Base-by-base conservation (phyloP, 2,329 filamentous ascomycete species). In the Exophiala sp. region DNA sequence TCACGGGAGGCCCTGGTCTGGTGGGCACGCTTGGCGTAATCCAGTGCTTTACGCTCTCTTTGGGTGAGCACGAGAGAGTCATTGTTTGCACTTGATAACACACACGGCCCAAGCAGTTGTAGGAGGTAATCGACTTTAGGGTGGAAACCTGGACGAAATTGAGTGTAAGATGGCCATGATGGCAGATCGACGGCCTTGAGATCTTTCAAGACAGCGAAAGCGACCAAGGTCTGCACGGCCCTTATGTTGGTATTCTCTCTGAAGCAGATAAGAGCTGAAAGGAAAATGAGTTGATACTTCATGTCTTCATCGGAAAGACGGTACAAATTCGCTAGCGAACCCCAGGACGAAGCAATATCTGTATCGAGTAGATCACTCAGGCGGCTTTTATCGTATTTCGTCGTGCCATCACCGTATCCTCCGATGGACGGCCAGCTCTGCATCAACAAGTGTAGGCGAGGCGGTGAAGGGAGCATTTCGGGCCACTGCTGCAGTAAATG, bases 391-490 rank as follows among this genome's bases (percentile, higher is more conserved):
- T 54, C 52, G 16, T 45, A 45, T 21, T 20, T 21, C 9, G 40
- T 24, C 18, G 33, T 24, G 11, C 60, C 54, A 7, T 59, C 49
- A 6, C 58, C 14, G 8, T 64, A 54, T 36, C 53, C 62, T 14
- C 36, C 45, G 20, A 54, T 50, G 35, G n/a, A 36, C 1, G 18
- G 39, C 52, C 52, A 54, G 12, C 40, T 39, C 18, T 54, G 52
- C 18, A 54, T 35, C 29, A 50, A 33, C 18, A 54, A 11, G 12
- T 34, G 18, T 14, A 54, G 21, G 20, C 38, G 9, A 16, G 14
- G 12, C 18, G 52, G 38, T 11, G 46, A 54, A 3, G 52, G 52
- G n/a, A 49, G 33, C 35, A 40, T 45, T 9, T 7, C 32, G 3
- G 52, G 45, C 52, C 52, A 54, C 14, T 49, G 33, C 5, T 50